Evolutionary conservation across 176 grass and related monocot species (phyloP).

Genomic region (Juncus effusus): DNA sequence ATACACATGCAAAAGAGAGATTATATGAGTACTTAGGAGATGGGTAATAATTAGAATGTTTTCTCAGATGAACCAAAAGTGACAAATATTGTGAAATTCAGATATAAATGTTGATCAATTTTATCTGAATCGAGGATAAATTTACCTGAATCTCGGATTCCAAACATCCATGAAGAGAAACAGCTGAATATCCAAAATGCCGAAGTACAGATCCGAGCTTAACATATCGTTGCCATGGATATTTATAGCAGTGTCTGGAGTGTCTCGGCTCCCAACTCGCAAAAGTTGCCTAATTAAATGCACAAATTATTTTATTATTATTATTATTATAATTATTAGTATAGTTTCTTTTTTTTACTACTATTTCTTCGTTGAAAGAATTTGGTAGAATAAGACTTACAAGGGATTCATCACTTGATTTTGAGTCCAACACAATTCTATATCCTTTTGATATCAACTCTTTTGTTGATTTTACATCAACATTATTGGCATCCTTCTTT

Average conservation of each 20-base stretch:
- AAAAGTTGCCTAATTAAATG: constrained; percentile 60
- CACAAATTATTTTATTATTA: too few species aligned
- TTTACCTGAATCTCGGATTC: constrained; percentile 91
- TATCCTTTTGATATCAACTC: constrained; percentile 60
- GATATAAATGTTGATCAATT: neutral
- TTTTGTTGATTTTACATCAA: constrained; percentile 41
- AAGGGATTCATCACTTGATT: constrained; percentile 83
- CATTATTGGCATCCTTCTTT: constrained; percentile 34
- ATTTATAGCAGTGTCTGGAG: constrained; percentile 78
- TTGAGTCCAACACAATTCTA: constrained; percentile 69
- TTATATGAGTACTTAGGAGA: neutral
- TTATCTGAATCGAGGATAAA: neutral
- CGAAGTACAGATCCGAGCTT: constrained; percentile 80
- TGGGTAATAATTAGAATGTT: too few species aligned
- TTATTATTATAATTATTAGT: too few species aligned
- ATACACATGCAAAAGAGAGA: constrained; percentile 10
- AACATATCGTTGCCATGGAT: constrained; percentile 92
- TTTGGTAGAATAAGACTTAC: constrained; percentile 35
- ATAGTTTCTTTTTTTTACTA: too few species aligned
- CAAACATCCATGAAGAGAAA: constrained; percentile 82
- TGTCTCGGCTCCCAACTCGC: constrained; percentile 98
- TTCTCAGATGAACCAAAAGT: too few species aligned
- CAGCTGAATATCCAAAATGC: constrained; percentile 80
- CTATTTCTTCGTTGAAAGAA: neutral
- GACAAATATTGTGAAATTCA: neutral